phyloP scores from a whole-genome alignment of 257 asterid genomes.

The Ophiorrhiza pumila region DNA sequence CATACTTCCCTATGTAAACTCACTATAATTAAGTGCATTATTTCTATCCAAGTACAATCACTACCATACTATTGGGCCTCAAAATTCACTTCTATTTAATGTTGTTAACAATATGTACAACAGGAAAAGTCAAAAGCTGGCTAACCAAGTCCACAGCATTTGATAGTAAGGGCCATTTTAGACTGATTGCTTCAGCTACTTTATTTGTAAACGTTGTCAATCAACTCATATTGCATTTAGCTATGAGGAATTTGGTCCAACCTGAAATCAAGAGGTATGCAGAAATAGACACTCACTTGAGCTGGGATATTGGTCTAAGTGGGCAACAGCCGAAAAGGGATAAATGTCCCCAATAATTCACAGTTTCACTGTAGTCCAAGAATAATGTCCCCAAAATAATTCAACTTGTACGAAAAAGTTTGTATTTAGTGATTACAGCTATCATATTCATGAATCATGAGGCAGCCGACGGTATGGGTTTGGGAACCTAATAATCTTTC shows the following conservation, averaged over 20 bases:
- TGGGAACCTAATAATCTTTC: neutral
- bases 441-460: neutral
- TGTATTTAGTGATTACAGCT: slow-evolving; percentile 20
- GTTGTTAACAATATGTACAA: neutral
- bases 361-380: slow-evolving; percentile 17
- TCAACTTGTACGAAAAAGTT: slow-evolving; percentile 18
- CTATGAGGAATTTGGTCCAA: neutral
- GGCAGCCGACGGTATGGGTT: slow-evolving; percentile 4
- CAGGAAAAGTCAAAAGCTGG: neutral
- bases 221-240: neutral
- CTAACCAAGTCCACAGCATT: neutral
- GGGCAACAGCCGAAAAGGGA: slow-evolving; percentile 13
- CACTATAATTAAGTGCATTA: too few species aligned
- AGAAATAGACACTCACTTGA: neutral
- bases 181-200: neutral
- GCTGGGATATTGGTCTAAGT: slow-evolving; percentile 1
- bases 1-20: neutral
- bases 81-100: neutral
- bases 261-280: neutral
- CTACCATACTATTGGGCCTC: neutral
- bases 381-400: too few species aligned
- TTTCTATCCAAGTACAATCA: neutral
- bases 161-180: neutral
- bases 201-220: neutral
- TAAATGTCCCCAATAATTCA: slow-evolving; percentile 14